A percentile compares a stretch with the other conserved stretches of the same genome.
Conservation (phyloP, 1,139 yeast species). For the Suhomyces chickasaworum region DNA sequence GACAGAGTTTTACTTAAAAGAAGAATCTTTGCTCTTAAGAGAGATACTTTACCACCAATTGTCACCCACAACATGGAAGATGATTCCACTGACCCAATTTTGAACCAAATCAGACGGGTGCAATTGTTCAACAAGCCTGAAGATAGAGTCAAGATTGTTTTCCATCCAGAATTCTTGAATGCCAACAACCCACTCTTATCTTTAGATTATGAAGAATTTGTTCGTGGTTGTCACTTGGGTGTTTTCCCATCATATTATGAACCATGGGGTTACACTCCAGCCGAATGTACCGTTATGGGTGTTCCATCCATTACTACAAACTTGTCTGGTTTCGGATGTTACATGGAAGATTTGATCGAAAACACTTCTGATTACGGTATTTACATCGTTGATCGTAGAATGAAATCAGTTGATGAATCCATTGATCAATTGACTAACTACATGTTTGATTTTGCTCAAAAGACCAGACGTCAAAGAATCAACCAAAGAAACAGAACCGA, state of each 20-base stretch:
- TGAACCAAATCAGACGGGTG: conserved; percentile 90
- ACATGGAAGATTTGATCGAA: conserved; percentile 97
- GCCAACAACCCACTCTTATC: conserved; percentile 94
- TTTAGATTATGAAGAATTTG: conserved; percentile 95
- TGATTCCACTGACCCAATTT: conserved; percentile 86
- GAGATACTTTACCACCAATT: conserved; percentile 88
- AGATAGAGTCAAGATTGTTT: conserved; percentile 91
- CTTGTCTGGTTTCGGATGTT: conserved; percentile 95
- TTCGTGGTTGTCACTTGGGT: conserved; percentile 96
- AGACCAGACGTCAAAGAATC: conserved; percentile 95
- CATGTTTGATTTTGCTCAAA: conserved; percentile 86
- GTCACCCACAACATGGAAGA: conserved; percentile 98
- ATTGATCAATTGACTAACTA: conserved; percentile 86
- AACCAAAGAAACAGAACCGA: conserved; percentile 98
- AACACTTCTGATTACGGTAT: conserved; percentile 95
- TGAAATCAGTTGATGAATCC: conserved; percentile 91
- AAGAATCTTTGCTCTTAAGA: conserved; percentile 88
- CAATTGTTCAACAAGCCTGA: conserved; percentile 86
- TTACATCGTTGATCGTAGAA: conserved; percentile 92
- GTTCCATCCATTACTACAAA: conserved; percentile 98
- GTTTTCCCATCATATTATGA: conserved; percentile 98
- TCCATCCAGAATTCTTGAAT: conserved; percentile 96
- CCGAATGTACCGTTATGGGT: conserved; percentile 99
- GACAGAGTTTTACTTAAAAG: conserved; percentile 90
- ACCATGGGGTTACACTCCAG: conserved; percentile 99